These are phyloP conservation scores for Lactifluus pinguis DNA, from an alignment of 768 basidiomycete species.

Conservation along the genomic window DNA sequence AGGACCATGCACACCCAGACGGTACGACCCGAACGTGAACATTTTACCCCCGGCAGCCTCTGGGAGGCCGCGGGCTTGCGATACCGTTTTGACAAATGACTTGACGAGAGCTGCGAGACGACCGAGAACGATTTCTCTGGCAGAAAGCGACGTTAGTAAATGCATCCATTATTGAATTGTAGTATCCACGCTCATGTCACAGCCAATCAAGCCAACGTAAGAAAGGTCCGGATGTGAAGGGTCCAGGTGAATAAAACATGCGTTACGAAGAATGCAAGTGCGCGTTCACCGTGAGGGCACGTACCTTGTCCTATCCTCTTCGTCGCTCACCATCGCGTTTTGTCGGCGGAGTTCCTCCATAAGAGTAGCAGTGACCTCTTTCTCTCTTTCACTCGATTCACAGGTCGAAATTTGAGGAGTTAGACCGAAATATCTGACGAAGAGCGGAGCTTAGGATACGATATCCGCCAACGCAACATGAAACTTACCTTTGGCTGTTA, in stretches of 20 bases:
- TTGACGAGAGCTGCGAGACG: conserved; percentile 84
- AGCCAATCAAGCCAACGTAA: not conserved
- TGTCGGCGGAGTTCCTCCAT: conserved; percentile 86
- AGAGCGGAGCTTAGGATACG: not conserved
- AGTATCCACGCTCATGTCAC: not conserved
- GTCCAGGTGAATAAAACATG: not conserved
- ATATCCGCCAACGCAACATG: not conserved
- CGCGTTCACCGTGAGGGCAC: not conserved
- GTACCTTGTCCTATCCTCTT: conserved; percentile 81
- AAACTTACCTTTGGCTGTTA: conserved; percentile 10
- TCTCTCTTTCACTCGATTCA: conserved; percentile 70
- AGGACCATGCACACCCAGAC: too few relatives aligned
- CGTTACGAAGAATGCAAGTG: not conserved
- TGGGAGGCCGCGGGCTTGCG: conserved; percentile 71
- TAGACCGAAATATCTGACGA: conserved; percentile 62
- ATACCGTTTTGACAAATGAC: conserved; percentile 82
- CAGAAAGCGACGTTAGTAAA: conserved; percentile 13
- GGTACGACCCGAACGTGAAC: conserved; percentile 98
- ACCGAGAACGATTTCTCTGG: conserved; percentile 88
- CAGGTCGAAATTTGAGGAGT: conserved; percentile 76
- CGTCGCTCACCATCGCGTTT: conserved; percentile 82
- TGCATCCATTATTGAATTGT: conserved; percentile 1
- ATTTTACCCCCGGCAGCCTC: conserved; percentile 96
- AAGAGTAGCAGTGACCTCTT: conserved; percentile 72
- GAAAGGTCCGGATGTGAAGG: not conserved